Percentiles rank a stretch among this genome's conserved stretches.
Evolutionary conservation across 441 rosid genomes (phyloP).

Genomic region (Adansonia rubrostipa): DNA sequence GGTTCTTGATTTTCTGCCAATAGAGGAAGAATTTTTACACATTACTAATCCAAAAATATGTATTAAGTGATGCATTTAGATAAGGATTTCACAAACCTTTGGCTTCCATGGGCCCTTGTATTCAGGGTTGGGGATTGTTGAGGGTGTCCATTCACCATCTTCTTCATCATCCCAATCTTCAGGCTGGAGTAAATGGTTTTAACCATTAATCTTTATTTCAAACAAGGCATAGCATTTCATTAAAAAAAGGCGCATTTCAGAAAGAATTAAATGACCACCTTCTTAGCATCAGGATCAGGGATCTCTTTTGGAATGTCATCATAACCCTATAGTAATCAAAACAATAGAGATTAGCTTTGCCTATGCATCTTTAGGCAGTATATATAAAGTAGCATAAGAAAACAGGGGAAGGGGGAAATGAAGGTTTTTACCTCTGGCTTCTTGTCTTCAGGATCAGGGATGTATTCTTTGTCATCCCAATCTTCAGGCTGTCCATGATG

Average conservation of each 20-base stretch:
- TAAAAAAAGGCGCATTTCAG: background rate
- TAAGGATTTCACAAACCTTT: conserved; percentile 60
- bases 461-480: conserved; percentile 90
- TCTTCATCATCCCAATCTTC: conserved; percentile 98
- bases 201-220: conserved; percentile 19
- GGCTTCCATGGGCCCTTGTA: conserved; percentile 92
- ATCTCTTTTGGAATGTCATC: conserved; percentile 96
- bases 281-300: conserved; percentile 78
- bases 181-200: conserved; percentile 50
- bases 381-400: background rate
- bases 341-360: background rate
- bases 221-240: background rate
- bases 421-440: conserved; percentile 70
- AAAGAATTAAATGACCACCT: conserved; percentile 48
- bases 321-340: conserved; percentile 52
- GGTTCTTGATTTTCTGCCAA: conserved; percentile 90
- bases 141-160: conserved; percentile 93
- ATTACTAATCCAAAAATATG: background rate
- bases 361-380: background rate
- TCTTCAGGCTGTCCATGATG: conserved; percentile 80
- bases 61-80: background rate
- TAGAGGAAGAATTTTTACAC: background rate
- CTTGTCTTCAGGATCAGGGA: conserved; percentile 89
- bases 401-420: background rate
- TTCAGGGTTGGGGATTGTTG: conserved; percentile 87